Evolutionary conservation across 768 basidiomycete species (phyloP), one percentile per base, ranked within the genome.

Genomic region (Suillus americanus): DNA sequence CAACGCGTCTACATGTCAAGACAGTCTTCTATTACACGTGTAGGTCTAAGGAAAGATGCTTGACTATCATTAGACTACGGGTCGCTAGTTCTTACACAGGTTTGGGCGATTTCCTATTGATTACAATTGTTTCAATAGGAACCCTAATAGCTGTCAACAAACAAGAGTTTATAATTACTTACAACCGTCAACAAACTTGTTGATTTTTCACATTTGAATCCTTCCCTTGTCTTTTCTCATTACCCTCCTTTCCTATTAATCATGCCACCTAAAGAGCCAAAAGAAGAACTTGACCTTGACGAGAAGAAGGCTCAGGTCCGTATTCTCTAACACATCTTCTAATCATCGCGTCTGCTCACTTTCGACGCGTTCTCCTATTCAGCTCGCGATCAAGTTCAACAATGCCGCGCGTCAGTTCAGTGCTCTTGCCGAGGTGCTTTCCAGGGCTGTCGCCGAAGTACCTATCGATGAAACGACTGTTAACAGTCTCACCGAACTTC

Each of bases 361-460:
- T 69, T 74, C 67, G 67, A 68, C 30, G 2, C 55, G 62, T 64
- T 64, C 72, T 66, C 69, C 67, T 62, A 63, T 69, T 62, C 69
- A 91, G 89, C 82, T 90, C 74, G 81, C 83, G 40, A 73, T 77
- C 37, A 82, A 83, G 69, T 79, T 92, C 67, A 74, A 72, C 66
- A 78, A 79, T 28, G 84, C 90, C 64, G 89, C 90, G 85, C 85
- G 86, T 65, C 81, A 84, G 64, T 86, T 85, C 61, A 88, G 89
- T 5, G 78, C 78, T 57, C 72, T 86, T 50, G 86, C 87, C 18
- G 90, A 92, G 48, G 74, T 81, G 35, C 89, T 88, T 70, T 83
- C 86, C 12, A 81, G 79, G 54, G 72, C 83, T 38, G 77, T 88
- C 59, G 75, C 79, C 48, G 79, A 80, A 63, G 67, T 73, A 55